Evolutionary conservation across 2,329 filamentous ascomycete genomes (phyloP), one percentile per base, ranked within the genome.

Genomic region (Aspergillus pseudonomiae): DNA sequence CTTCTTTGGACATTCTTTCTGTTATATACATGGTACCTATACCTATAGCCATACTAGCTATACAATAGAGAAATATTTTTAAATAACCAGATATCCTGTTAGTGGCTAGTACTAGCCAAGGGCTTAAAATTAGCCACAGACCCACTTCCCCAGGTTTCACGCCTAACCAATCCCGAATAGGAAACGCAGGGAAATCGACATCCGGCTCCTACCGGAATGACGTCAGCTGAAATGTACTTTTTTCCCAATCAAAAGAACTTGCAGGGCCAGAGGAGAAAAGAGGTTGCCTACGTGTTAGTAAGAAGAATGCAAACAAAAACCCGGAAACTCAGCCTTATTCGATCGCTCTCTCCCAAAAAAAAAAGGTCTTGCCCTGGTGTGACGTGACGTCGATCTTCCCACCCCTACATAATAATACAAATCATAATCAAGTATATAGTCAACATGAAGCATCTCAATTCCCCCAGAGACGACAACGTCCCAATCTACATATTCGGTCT

Each of bases 401-500:
- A 52, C 57, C 46, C 46, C 21, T 24, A 24, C 21, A 24, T 24
- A 24, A 30, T 21, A 34, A 34, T 34, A 34, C 32, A 12, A 34
- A 34, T 34, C 11, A 34, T 16, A 39, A 39, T 14, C 9, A 41
- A 52, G 48, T 26, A 30, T 57, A 26, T 9, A 50, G 19, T 48
- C 24, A 62, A 59, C 59, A 73, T 72, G 69, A 73, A 72, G 61
- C 71, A 61, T 59, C 61, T 71, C 39, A 67, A 69, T 50, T 66
- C 68, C 19, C n/a, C 64, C 34, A 67, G 57, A 16, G 72, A 74
- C n/a, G 72, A 73, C 58, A 68, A 67, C 54, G 39, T 67, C 39
- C 70, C 73, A 63, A 59, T 70, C 63, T 70, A 70, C 61, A 73
- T 73, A 61, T 73, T 71, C 60, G 34, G 71, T 48, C 69, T 75